Conservation (phyloP, 768 basidiomycete genomes). For the Russula olivacea region DNA sequence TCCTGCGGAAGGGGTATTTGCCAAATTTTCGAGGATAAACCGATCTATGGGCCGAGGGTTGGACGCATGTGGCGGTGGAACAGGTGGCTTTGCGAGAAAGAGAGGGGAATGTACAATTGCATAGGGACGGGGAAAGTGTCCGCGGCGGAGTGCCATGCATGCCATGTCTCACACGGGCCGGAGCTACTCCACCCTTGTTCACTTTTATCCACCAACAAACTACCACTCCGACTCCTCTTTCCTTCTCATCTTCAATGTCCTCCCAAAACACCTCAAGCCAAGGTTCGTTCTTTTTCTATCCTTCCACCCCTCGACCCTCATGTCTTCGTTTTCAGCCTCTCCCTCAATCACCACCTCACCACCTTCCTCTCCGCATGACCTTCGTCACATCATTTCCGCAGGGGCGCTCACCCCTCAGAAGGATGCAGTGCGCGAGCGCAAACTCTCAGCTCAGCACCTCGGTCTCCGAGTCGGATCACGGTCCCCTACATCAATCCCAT, state of each 20-base stretch:
- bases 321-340: slow-evolving; percentile 10
- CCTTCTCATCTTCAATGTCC: slow-evolving; percentile 11
- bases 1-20: neutral
- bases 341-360: slow-evolving; percentile 15
- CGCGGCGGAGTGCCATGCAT: neutral
- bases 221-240: neutral
- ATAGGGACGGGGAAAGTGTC: neutral
- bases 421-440: slow-evolving; percentile 34
- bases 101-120: neutral
- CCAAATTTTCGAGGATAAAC: slow-evolving; percentile 16
- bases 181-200: neutral
- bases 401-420: slow-evolving; percentile 38
- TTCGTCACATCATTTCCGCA: slow-evolving; percentile 52
- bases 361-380: slow-evolving; percentile 35
- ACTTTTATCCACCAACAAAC: neutral
- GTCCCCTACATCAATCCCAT: slow-evolving; percentile 71
- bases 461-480: slow-evolving; percentile 50
- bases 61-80: neutral
- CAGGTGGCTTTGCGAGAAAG: neutral
- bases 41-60: slow-evolving; percentile 6
- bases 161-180: neutral
- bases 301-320: neutral
- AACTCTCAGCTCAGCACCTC: slow-evolving; percentile 42
- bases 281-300: neutral
- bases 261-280: slow-evolving; percentile 8